Evolutionary conservation across 1,284 basidiomycete species (phyloP).

Genomic region (Paramarasmius palmivorus): DNA sequence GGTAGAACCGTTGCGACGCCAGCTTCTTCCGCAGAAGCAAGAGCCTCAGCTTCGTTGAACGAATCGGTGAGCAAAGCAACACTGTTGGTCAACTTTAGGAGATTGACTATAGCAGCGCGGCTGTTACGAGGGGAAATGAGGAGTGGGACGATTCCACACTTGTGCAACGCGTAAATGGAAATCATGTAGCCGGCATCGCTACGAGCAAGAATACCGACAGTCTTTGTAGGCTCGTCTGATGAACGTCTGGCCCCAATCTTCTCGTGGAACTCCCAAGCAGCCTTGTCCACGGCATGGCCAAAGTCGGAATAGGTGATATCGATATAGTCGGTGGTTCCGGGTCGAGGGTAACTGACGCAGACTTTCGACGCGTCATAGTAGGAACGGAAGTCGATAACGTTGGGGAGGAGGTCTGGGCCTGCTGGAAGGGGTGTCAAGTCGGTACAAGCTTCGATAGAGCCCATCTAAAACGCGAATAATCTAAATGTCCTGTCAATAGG

Average conservation of each 20-base stretch:
- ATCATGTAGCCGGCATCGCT: conserved; percentile 6
- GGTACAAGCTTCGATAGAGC: too few relatives aligned
- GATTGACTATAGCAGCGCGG: not conserved
- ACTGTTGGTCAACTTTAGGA: not conserved
- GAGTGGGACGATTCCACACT: not conserved
- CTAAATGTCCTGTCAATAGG: too few relatives aligned
- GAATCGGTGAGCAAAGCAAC: not conserved
- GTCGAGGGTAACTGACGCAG: too few relatives aligned
- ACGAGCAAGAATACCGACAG: conserved; percentile 6
- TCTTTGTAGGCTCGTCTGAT: conserved; percentile 3
- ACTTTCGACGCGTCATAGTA: too few relatives aligned
- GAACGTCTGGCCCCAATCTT: conserved; percentile 5
- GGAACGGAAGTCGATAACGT: too few relatives aligned
- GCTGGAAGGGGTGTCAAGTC: too few relatives aligned
- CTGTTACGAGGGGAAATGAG: not conserved
- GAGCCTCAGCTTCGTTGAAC: not conserved
- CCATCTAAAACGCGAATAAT: too few relatives aligned
- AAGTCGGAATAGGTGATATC: not conserved
- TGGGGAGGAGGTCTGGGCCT: too few relatives aligned
- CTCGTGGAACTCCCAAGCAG: conserved; percentile 4
- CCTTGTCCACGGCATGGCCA: conserved; percentile 4
- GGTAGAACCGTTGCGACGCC: too few relatives aligned
- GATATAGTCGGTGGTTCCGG: too few relatives aligned
- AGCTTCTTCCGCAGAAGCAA: too few relatives aligned
- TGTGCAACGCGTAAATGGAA: not conserved